Evolutionary conservation across 176 grass and related monocot species (phyloP), one percentile per base, ranked within the genome.

Genomic region (Ensete ventricosum): DNA sequence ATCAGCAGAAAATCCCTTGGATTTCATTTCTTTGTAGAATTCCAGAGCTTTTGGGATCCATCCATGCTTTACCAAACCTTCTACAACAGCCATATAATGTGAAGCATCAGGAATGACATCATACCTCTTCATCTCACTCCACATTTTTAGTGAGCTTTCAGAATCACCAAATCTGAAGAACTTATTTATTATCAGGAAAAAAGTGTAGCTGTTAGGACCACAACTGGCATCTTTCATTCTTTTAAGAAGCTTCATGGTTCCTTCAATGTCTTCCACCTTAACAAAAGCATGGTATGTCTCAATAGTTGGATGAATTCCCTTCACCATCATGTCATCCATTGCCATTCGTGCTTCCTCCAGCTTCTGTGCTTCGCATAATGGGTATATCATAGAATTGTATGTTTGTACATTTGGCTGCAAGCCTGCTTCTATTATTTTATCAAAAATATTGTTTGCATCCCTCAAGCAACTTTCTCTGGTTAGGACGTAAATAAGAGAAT

Each of bases 401-500:
- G 94, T 93, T 84, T 89, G 84, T 43, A 85, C 84, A 80, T 85
- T 80, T 3, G 84, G 94, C 73, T 84, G 75, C 54, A 93, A 75
- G 48, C 82, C 88, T 82, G 81, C 83, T 77, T 87, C 84, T 53
- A 22, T 58, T 67, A 98, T 88, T 81, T 83, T 91, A 52, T 70
- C 81, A 21, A 98, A 92, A 79, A 98, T 81, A 87, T 91, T 98
- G 24, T 83, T 85, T 55, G 84, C 90, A 70, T 93, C 88, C 60
- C 88, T 93, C 86, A 93, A 76, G 79, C 94, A 98, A 78, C 92
- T 98, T 79, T 98, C 88, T 87, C 65, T 89, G 60, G 88, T 89
- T 43, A 98, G 81, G 54, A 98, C 75, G 82, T 98, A 84, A 75
- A 87, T 73, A 77, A 98, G 90, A 80, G 90, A 91, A 85, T 98